Evolutionary conservation across 1,284 basidiomycete genomes (phyloP).

Genomic region (Microbotryum violaceum): DNA sequence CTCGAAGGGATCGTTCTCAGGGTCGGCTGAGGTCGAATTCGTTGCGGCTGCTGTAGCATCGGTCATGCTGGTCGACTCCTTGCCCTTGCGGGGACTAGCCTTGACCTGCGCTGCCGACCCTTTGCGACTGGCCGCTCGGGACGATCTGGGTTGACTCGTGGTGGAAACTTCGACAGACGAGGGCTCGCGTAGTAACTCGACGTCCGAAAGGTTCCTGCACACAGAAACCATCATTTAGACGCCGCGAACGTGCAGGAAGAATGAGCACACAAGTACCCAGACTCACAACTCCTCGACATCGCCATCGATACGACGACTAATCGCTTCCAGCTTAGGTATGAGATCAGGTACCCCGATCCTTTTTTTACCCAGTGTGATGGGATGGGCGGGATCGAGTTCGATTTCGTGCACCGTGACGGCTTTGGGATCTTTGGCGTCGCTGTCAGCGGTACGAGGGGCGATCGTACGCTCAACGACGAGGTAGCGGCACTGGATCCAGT

Average conservation of each 20-base stretch:
- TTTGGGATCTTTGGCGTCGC: no score
- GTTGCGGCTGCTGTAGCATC: background rate
- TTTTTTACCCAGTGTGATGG: slow-evolving; percentile 5
- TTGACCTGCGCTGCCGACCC: background rate
- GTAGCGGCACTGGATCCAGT: slow-evolving; percentile 28
- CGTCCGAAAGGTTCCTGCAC: slow-evolving; percentile 15
- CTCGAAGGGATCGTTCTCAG: slow-evolving; percentile 13
- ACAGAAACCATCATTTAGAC: background rate
- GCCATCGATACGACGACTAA: slow-evolving; percentile 10
- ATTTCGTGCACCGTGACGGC: background rate
- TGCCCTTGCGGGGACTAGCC: background rate
- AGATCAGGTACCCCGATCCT: slow-evolving; percentile 23
- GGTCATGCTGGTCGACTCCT: background rate
- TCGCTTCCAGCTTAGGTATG: slow-evolving; percentile 24
- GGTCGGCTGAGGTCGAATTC: no score
- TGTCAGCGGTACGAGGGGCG: background rate
- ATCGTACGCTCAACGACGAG: slow-evolving; percentile 1
- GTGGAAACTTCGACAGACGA: background rate
- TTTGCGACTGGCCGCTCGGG: background rate
- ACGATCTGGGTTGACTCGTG: background rate
- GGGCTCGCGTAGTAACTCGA: slow-evolving; percentile 22
- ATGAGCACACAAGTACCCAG: no score
- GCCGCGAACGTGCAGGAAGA: background rate
- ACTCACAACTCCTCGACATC: slow-evolving; percentile 17
- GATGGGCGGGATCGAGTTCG: slow-evolving; percentile 22